Percentiles rank a stretch among this genome's conserved stretches.
phyloP scores from a whole-genome alignment of 2,329 filamentous ascomycete genomes.

The Claviceps lovelessii region DNA sequence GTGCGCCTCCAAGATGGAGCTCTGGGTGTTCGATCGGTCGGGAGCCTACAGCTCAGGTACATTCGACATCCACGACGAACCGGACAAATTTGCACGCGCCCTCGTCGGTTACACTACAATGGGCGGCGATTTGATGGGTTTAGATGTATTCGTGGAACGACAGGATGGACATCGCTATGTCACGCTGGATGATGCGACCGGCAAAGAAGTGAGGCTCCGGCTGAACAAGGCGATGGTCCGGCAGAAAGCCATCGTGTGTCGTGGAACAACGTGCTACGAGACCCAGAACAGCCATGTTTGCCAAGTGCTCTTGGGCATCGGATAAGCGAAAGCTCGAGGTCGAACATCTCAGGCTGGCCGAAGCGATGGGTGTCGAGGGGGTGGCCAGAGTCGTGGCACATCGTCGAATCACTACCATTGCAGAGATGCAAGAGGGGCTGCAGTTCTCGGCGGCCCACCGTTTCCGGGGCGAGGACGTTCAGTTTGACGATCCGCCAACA shows the following conservation, averaged over 20 bases:
- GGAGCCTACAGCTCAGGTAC: slow-evolving; percentile 9
- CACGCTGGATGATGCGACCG: slow-evolving; percentile 3
- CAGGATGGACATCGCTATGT: neutral
- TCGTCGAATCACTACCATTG: slow-evolving; percentile 7
- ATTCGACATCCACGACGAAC: slow-evolving; percentile 8
- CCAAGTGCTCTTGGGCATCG: slow-evolving; percentile 9
- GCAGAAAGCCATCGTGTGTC: slow-evolving; percentile 8
- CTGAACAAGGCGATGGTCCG: slow-evolving; percentile 4
- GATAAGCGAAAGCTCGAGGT: slow-evolving; percentile 6
- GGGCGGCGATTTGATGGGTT: slow-evolving; percentile 8
- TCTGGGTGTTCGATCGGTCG: slow-evolving; percentile 12
- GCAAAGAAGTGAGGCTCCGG: neutral
- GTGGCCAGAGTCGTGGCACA: slow-evolving; percentile 8
- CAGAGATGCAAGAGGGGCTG: slow-evolving; percentile 6
- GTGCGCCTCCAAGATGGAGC: slow-evolving; percentile 8
- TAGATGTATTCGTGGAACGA: slow-evolving; percentile 5
- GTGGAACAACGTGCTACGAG: slow-evolving; percentile 8
- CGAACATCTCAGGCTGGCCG: slow-evolving; percentile 6
- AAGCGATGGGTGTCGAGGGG: slow-evolving; percentile 7
- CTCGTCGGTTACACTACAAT: slow-evolving; percentile 10
- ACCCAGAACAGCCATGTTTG: slow-evolving; percentile 4
- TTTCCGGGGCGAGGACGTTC: slow-evolving; percentile 4
- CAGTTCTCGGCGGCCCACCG: neutral
- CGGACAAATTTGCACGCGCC: slow-evolving; percentile 8
- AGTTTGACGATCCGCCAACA: slow-evolving; percentile 1